Conservation (phyloP, 192 early-diverging fungal species). For the Mortierella hygrophila region DNA sequence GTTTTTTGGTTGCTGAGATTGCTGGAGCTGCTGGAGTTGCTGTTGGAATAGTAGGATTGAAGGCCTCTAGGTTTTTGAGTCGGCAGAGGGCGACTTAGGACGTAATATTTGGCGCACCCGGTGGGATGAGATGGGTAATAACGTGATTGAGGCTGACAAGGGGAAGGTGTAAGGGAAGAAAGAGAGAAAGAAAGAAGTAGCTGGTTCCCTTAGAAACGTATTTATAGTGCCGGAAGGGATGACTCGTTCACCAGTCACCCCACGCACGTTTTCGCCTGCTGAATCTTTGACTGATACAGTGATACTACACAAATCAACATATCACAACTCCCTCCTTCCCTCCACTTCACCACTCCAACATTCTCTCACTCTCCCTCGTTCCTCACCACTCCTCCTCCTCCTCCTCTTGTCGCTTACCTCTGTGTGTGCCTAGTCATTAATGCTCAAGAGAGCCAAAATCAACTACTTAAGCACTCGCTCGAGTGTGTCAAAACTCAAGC, state of each 20-base stretch:
- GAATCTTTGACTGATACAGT: not conserved
- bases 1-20: no score
- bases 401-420: not conserved
- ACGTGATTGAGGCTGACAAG: conserved; percentile 23
- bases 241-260: no score
- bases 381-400: not conserved
- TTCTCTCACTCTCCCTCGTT: not conserved
- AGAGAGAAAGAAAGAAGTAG: not conserved
- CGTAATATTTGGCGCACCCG: conserved; percentile 24
- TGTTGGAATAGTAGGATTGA: not conserved
- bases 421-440: not conserved
- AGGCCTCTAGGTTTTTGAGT: conserved; percentile 33
- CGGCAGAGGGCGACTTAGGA: conserved; percentile 54
- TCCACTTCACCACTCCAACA: not conserved
- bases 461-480: conserved; percentile 7
- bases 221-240: conserved; percentile 5
- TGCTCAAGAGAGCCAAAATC: not conserved
- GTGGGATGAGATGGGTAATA: conserved; percentile 48
- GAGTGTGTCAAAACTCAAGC: not conserved
- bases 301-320: not conserved
- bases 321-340: not conserved
- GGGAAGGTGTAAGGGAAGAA: conserved; percentile 24
- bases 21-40: not conserved
- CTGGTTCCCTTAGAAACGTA: not conserved
- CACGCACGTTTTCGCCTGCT: no score